A percentile compares a stretch with the other conserved stretches of the same genome.
Evolutionary conservation across 208 protist species (phyloP).

Genomic region (Trypanosoma avium): DNA sequence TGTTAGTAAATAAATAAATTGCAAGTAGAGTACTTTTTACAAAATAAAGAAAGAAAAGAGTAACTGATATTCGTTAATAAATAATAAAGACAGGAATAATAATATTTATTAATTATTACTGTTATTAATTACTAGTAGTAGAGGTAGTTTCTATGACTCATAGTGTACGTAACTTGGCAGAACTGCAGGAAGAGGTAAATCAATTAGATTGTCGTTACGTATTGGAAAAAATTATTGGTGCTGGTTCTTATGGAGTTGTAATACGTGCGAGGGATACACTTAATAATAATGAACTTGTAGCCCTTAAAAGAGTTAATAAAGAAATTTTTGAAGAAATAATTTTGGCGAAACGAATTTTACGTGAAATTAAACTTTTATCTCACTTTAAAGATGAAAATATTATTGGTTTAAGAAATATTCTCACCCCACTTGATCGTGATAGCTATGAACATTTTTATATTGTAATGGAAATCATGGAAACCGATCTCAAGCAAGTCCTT

Average conservation of each 20-base stretch:
- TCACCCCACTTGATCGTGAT: conserved; percentile 64
- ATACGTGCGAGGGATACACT: conserved; percentile 76
- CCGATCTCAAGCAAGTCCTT: conserved; percentile 95
- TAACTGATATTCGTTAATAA: background rate
- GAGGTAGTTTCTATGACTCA: conserved; percentile 7
- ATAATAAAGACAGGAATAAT: background rate
- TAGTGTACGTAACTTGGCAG: conserved; percentile 30
- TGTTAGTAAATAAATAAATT: no score
- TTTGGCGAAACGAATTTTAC: conserved; percentile 92
- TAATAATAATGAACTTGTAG: conserved; percentile 76
- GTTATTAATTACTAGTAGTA: no score
- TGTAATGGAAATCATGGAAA: conserved; percentile 97
- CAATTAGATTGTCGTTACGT: conserved; percentile 83
- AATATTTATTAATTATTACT: no score
- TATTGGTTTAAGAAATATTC: conserved; percentile 85
- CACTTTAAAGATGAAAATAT: conserved; percentile 93
- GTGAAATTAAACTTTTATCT: conserved; percentile 94
- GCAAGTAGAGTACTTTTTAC: no score
- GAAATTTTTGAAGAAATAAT: conserved; percentile 93
- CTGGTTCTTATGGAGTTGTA: conserved; percentile 91
- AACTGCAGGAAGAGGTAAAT: conserved; percentile 82
- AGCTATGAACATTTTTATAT: conserved; percentile 93
- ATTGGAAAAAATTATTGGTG: conserved; percentile 89
- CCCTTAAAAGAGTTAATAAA: conserved; percentile 95
- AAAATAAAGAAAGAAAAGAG: background rate